Conservation (phyloP, 1,284 basidiomycete species). For the Ganoderma leucocontextum region DNA sequence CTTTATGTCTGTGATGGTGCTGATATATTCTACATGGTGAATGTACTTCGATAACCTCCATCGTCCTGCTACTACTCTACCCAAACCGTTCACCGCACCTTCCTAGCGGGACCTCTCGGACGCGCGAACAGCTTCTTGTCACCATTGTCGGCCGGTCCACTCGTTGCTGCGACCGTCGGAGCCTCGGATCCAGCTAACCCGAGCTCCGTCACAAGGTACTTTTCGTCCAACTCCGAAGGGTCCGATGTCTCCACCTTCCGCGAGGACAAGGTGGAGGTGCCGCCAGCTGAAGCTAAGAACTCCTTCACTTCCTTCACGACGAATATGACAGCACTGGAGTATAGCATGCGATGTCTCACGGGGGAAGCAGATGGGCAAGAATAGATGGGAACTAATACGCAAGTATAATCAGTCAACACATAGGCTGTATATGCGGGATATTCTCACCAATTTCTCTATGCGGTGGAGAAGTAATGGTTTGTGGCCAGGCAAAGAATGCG, state of each 20-base stretch:
- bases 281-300: constrained; percentile 53
- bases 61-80: background rate
- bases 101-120: constrained; percentile 65
- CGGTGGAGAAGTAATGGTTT: constrained; percentile 48
- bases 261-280: constrained; percentile 51
- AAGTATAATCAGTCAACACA: constrained; percentile 19
- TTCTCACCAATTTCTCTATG: constrained; percentile 65
- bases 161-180: constrained; percentile 13
- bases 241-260: constrained; percentile 87
- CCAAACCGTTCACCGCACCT: constrained; percentile 36
- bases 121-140: constrained; percentile 62
- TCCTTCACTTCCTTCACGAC: constrained; percentile 66
- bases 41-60: background rate
- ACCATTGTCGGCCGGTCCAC: constrained; percentile 24
- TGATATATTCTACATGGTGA: constrained; percentile 3
- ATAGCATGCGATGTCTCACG: constrained; percentile 87
- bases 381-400: constrained; percentile 80
- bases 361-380: constrained; percentile 84
- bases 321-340: constrained; percentile 73
- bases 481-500: constrained; percentile 79
- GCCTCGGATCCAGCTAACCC: constrained; percentile 35
- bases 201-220: constrained; percentile 67
- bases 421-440: background rate
- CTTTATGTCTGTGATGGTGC: background rate
- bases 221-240: constrained; percentile 74